Evolutionary conservation across 75 land plant species (phyloP), one percentile per base, ranked within the genome.

Genomic region (Pinus albicaulis): DNA sequence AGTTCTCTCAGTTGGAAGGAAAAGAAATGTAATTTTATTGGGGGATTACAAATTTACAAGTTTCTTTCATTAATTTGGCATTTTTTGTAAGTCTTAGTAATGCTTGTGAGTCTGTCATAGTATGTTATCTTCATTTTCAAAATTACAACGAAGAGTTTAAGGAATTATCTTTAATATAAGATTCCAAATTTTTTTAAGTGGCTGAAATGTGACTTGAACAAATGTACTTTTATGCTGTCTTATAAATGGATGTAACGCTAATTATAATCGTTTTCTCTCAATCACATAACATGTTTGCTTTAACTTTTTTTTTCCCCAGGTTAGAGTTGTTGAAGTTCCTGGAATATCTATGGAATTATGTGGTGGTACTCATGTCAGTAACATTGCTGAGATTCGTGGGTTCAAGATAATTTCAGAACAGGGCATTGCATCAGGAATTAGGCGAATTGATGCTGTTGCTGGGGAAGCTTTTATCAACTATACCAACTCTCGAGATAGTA

Each of bases 401-500:
- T 89, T 96, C 80, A 94, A 89, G 78, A 94, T 96, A 74, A 89
- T 96, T 34, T 92, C 95, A 8, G 95, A 94, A 76, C 98, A 96
- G 58, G 99, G 95, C 4, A 88, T 96, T 81, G 99, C 99, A 53
- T 92, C 98, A 60, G 99, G 99, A 72, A 72, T 96, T 52, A 81
- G 97, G 77, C 92, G 99, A 16, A 96, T 96, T 84, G 99, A 96
- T 79, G 99, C 99, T 71, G 99, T 96, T 53, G 98, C 93, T 71
- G 99, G 98, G 19, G 92, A 88, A 77, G 95, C 95, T 63, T 96
- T 89, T 69, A 85, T 96, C 31, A 98, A 96, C 23, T 90, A 96
- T 74, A 80, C 89, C 11, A 88, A 75, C 77, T 83, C 85, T 15
- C 81, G 95, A 77, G 98, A 96, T 78, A 83, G 55, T 66, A 75